Percentiles rank a stretch among this genome's conserved stretches.
These are phyloP conservation scores for Candida takata DNA, from an alignment of 805 yeast genomes.

Conservation along the genomic window DNA sequence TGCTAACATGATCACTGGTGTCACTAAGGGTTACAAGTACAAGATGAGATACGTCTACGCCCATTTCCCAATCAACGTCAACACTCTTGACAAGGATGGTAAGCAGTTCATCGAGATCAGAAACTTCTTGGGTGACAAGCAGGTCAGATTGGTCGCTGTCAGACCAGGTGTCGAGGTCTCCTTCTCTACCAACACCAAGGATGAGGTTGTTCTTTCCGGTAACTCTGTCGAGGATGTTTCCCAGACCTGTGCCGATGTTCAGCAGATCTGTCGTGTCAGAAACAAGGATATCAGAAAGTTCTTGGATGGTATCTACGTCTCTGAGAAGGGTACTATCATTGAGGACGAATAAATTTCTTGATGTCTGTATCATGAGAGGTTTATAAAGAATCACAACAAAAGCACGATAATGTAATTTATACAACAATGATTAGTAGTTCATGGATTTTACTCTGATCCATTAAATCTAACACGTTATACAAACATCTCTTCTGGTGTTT, in stretches of 20 bases:
- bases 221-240: constrained; percentile 97
- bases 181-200: constrained; percentile 81
- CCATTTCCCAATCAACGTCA: constrained; percentile 99
- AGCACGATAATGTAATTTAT: constrained; percentile 3
- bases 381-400: neutral
- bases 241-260: constrained; percentile 97
- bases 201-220: constrained; percentile 88
- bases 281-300: constrained; percentile 99
- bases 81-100: constrained; percentile 76
- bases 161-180: constrained; percentile 86
- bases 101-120: constrained; percentile 83
- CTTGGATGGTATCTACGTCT: constrained; percentile 99
- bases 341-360: constrained; percentile 41
- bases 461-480: neutral
- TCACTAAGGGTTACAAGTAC: constrained; percentile 98
- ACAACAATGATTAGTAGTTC: constrained; percentile 1
- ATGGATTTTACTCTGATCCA: constrained; percentile 4
- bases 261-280: constrained; percentile 97
- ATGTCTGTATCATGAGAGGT: neutral
- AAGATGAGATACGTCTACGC: constrained; percentile 99
- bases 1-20: constrained; percentile 95
- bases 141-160: constrained; percentile 82
- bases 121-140: constrained; percentile 99
- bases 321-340: constrained; percentile 85
- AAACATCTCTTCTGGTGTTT: constrained; percentile 68